Percentiles rank a stretch among this genome's conserved stretches.
Conservation (phyloP, 2,329 filamentous ascomycete species). For the Colletotrichum higginsianum region DNA sequence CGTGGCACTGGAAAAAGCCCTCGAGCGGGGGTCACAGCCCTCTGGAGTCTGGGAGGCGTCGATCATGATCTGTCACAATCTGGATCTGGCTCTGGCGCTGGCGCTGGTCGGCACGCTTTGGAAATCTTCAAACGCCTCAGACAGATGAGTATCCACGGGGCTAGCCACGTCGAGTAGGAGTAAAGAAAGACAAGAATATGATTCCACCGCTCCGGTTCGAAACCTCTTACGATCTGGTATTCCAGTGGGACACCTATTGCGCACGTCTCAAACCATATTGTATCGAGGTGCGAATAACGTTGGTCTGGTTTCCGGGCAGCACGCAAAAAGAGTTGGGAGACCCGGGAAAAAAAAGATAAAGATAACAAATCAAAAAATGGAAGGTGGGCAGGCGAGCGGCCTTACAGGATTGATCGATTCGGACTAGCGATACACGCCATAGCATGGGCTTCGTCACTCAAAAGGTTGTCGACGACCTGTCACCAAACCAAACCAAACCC, state of each 20-base stretch:
- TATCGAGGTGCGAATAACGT: slow-evolving; percentile 18
- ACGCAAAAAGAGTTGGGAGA: neutral
- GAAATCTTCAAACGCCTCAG: slow-evolving; percentile 22
- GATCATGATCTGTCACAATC: slow-evolving; percentile 45
- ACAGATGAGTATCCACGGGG: slow-evolving; percentile 21
- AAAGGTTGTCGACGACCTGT: neutral
- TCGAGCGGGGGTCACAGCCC: slow-evolving; percentile 19
- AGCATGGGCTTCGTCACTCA: neutral
- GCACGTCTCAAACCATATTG: slow-evolving; percentile 13
- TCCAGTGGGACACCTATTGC: slow-evolving; percentile 19
- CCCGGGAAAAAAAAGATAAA: too few species aligned
- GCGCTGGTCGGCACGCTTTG: slow-evolving; percentile 4
- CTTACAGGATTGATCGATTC: neutral
- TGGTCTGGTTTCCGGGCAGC: neutral
- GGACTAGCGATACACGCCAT: neutral
- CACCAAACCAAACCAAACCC: neutral
- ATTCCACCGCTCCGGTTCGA: neutral
- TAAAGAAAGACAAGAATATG: neutral
- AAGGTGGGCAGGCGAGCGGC: neutral
- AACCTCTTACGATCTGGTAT: neutral
- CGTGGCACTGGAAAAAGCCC: slow-evolving; percentile 28
- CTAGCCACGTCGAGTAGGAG: slow-evolving; percentile 12
- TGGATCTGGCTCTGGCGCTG: slow-evolving; percentile 37
- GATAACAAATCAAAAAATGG: neutral
- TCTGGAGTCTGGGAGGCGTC: slow-evolving; percentile 28